Evolutionary conservation across 257 asterid species (phyloP).

Genomic region (Phtheirospermum japonicum): DNA sequence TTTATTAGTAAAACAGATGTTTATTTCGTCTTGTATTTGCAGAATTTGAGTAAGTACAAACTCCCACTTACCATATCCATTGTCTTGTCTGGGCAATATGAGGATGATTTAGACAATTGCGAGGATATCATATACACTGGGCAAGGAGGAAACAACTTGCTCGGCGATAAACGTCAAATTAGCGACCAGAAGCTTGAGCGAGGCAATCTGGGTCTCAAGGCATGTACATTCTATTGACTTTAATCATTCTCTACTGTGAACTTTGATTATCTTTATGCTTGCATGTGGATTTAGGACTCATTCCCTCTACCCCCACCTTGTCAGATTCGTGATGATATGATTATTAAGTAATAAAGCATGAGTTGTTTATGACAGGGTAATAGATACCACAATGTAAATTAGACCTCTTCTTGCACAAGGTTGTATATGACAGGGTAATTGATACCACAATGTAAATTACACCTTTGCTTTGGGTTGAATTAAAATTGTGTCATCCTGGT

Average conservation of each 20-base stretch:
- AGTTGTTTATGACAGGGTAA: slow-evolving; percentile 15
- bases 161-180: slow-evolving; percentile 67
- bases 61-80: slow-evolving; percentile 70
- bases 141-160: slow-evolving; percentile 85
- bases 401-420: slow-evolving; percentile 2
- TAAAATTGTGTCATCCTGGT: not conserved
- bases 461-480: not conserved
- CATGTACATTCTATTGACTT: slow-evolving; percentile 27
- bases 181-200: slow-evolving; percentile 60
- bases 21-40: slow-evolving; percentile 24
- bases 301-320: not conserved
- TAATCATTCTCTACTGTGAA: slow-evolving; percentile 8
- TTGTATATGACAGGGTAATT: not conserved
- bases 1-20: too few relatives aligned
- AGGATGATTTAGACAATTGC: slow-evolving; percentile 76
- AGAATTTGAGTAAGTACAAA: slow-evolving; percentile 39
- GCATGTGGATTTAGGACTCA: slow-evolving; percentile 1
- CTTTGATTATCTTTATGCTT: slow-evolving; percentile 14
- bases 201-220: slow-evolving; percentile 88
- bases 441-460: slow-evolving; percentile 4
- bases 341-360: not conserved
- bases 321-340: slow-evolving; percentile 1
- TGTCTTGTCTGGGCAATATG: slow-evolving; percentile 89
- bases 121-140: slow-evolving; percentile 86
- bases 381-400: slow-evolving; percentile 5